Evolutionary conservation across 2,329 filamentous ascomycete genomes (phyloP).

Genomic region (Pezicula carpinea): DNA sequence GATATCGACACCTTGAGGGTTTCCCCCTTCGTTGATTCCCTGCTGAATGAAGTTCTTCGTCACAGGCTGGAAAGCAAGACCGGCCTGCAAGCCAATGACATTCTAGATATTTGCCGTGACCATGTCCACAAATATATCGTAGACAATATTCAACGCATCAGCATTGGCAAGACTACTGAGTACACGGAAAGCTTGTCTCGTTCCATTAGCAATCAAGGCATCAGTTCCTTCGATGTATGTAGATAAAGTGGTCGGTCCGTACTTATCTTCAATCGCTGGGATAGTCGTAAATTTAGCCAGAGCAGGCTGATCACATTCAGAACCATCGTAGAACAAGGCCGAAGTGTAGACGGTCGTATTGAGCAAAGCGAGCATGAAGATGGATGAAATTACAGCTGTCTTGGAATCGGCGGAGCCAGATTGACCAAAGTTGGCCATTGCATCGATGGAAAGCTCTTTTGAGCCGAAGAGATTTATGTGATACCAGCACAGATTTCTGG

Average conservation of each 20-base stretch:
- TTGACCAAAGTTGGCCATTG: constrained; percentile 10
- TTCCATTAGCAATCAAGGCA: constrained; percentile 8
- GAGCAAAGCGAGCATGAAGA: constrained; percentile 9
- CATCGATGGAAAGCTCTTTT: constrained; percentile 6
- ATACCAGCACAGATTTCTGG: constrained; percentile 10
- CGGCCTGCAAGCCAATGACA: constrained; percentile 9
- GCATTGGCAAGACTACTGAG: constrained; percentile 9
- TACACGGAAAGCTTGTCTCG: constrained; percentile 9
- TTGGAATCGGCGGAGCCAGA: constrained; percentile 10
- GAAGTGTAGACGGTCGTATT: constrained; percentile 10
- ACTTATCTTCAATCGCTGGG: constrained; percentile 8
- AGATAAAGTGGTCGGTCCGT: constrained; percentile 7
- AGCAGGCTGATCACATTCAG: constrained; percentile 8
- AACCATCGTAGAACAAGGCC: constrained; percentile 12
- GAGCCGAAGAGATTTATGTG: constrained; percentile 1
- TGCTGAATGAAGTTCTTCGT: constrained; percentile 13
- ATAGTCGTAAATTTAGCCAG: constrained; percentile 9
- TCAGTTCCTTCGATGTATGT: constrained; percentile 7
- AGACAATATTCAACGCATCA: constrained; percentile 9
- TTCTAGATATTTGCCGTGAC: constrained; percentile 7
- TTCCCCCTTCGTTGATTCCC: constrained; percentile 9
- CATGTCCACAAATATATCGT: constrained; percentile 13
- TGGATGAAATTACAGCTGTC: constrained; percentile 13
- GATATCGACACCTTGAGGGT: constrained; percentile 11
- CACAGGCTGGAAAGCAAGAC: constrained; percentile 11